Base-by-base conservation (phyloP, 1,139 yeast genomes). In the Diutina rugosa region DNA sequence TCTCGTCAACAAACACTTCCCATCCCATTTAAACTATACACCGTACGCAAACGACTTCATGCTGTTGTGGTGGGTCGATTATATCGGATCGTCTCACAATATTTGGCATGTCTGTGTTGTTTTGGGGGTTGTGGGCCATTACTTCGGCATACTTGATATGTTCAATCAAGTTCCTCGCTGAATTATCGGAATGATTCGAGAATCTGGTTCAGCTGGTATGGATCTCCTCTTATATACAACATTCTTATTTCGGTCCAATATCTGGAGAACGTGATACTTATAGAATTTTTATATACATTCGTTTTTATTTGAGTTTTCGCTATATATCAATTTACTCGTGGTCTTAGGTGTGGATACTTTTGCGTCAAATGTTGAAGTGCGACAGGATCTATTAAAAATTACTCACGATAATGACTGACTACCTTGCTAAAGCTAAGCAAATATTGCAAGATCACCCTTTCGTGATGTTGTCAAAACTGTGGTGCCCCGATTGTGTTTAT, bases 101-200 rank as follows among this genome's bases (percentile, higher is more conserved):
- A 73, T 93, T 45, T 93, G 99, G 99, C 99, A 93, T 70, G 69
- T 90, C 18, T 89, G 88, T 66, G 99, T 93, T 51, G 80, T 93
- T 46, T 78, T 87, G 46, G 99, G 99, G 1, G 82, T 90, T 29
- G 71, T 88, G 58, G 96, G 95, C 46, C 97, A 91, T 69, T 93
- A 91, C 68, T 73, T 74, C 57, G 90, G 95, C 30, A 74, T 90
- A 35, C 73, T 89, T 61, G 84, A 81, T 59, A 85, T 90, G 85
- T 84, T 85, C 61, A 18, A 16, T 14, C 41, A 35, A 35, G 41
- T 35, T 2, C 14, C 41, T 35, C 41, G 41, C 14, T 35, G 41
- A 35, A 10, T 35, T 5, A 35, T 35, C n/a, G 41, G 41, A 10
- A 10, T 35, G 41, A 35, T n/a, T 10, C 10, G 41, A 35, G 41